Base-by-base conservation (phyloP, 106 monocot genomes). In the Apostasia shenzhenica region DNA sequence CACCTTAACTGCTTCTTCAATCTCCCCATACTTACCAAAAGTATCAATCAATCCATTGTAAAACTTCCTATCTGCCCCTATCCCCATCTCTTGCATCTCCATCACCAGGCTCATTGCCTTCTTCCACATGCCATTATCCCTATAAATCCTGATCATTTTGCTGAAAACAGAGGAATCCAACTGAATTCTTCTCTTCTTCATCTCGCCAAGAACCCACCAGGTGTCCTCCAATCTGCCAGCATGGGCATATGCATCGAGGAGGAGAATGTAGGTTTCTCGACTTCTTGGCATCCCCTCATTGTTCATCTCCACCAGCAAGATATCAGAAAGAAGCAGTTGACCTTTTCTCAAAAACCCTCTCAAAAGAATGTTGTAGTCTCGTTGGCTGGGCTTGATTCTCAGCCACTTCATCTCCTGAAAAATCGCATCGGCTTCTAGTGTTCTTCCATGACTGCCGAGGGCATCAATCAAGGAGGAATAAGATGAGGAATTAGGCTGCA, bases 81-180 rank as follows among this genome's bases (percentile, higher is more conserved):
- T 52, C 37, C 82, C 84, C 1, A 54, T 39, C 48, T 80, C 81
- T 54, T 57, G 59, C 90, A 94, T 87, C 73, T 94, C 87, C 70
- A 52, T 67, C 57, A 90, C 6, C 4, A 87, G 58, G n/a, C 55
- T 66, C 61, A 77, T 48, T 4, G 90, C 94, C 59, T 90, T 90
- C 84, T 86, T 84, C 90, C 90, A 94, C 94, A 94, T 90, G 48
- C 94, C 94, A 59, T 90, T 88, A 57, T 90, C 85, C 59, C 84
- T 64, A 47, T 89, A 94, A 5, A 94, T 71, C 61, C 71, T 62
- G 14, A 90, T 66, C 1, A 94, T 6, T 67, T 72, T 80, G 71
- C 79, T 72, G 48, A 84, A 94, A 3, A 76, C 83, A 7, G 64
- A 68, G 9, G 78, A 59, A 58, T 76, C 73, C 37, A 84, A 47